phyloP scores from a whole-genome alignment of 495 filamentous ascomycete genomes.

The Talaromyces wortmannii region DNA sequence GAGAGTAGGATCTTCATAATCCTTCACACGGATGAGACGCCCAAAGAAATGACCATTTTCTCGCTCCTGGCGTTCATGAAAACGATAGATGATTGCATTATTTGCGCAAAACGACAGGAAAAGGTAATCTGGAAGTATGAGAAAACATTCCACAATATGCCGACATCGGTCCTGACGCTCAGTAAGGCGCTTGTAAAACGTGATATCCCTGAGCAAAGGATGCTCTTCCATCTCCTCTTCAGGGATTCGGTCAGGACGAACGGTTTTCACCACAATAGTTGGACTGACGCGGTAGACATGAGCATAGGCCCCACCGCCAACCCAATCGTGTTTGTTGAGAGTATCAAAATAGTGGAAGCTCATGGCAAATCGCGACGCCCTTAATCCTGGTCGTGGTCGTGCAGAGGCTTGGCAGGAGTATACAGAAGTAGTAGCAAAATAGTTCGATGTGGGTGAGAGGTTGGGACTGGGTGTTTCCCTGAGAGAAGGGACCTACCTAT shows the following conservation, averaged over 20 bases:
- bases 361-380: not conserved
- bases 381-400: not conserved
- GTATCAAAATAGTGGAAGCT: not conserved
- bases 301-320: slow-evolving; percentile 14
- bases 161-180: slow-evolving; percentile 9
- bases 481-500: not conserved
- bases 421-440: not conserved
- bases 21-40: slow-evolving; percentile 11
- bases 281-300: slow-evolving; percentile 16
- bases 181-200: slow-evolving; percentile 14
- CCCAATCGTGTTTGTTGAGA: slow-evolving; percentile 11
- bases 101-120: slow-evolving; percentile 17
- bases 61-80: slow-evolving; percentile 15
- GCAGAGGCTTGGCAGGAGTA: not conserved
- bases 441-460: not conserved
- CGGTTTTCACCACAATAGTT: slow-evolving; percentile 18
- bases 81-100: slow-evolving; percentile 11
- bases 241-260: slow-evolving; percentile 14
- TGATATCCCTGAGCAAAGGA: slow-evolving; percentile 14
- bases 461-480: too few species aligned
- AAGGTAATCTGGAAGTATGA: slow-evolving; percentile 14
- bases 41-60: slow-evolving; percentile 10
- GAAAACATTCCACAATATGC: slow-evolving; percentile 17
- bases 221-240: not conserved
- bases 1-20: slow-evolving; percentile 14